phyloP scores from a whole-genome alignment of 129 eudicot species.

The Daucus carota region DNA sequence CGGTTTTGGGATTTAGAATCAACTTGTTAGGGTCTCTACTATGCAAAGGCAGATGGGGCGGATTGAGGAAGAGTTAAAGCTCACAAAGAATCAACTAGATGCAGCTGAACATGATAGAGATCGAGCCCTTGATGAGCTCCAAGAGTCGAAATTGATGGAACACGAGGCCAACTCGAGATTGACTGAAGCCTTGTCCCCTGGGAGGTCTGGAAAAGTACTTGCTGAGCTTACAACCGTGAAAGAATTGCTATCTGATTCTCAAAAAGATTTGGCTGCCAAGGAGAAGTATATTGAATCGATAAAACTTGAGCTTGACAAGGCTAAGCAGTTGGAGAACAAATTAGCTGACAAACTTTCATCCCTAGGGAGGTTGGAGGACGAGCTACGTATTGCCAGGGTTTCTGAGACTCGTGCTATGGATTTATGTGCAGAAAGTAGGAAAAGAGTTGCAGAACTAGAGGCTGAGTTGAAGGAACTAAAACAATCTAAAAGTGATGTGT shows the following conservation, averaged over 20 bases:
- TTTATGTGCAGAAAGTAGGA: conserved; percentile 17
- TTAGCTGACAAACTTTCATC: conserved; percentile 28
- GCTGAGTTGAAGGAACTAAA: conserved; percentile 40
- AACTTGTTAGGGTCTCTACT: conserved; percentile 26
- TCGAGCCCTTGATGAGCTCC: conserved; percentile 10
- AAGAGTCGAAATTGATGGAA: conserved; percentile 5
- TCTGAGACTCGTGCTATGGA: conserved; percentile 13
- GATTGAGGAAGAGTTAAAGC: conserved; percentile 1
- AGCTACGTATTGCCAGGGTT: neutral
- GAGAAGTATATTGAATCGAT: conserved; percentile 31
- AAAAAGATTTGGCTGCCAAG: conserved; percentile 32
- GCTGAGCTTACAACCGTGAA: conserved; percentile 33
- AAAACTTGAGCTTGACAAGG: conserved; percentile 21
- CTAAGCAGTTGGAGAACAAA: conserved; percentile 16
- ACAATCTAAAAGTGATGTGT: conserved; percentile 32
- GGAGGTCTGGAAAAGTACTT: conserved; percentile 19
- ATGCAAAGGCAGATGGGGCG: conserved; percentile 38
- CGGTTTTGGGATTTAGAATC: conserved; percentile 24
- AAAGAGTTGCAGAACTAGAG: conserved; percentile 44
- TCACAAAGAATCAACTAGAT: conserved; percentile 1
- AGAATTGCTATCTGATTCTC: conserved; percentile 28
- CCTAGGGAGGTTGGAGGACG: conserved; percentile 11
- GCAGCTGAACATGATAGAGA: conserved; percentile 11
- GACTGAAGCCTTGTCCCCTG: conserved; percentile 8
- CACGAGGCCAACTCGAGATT: neutral